phyloP scores from a whole-genome alignment of 177 flowering plant species.

The Vitis hybrid region DNA sequence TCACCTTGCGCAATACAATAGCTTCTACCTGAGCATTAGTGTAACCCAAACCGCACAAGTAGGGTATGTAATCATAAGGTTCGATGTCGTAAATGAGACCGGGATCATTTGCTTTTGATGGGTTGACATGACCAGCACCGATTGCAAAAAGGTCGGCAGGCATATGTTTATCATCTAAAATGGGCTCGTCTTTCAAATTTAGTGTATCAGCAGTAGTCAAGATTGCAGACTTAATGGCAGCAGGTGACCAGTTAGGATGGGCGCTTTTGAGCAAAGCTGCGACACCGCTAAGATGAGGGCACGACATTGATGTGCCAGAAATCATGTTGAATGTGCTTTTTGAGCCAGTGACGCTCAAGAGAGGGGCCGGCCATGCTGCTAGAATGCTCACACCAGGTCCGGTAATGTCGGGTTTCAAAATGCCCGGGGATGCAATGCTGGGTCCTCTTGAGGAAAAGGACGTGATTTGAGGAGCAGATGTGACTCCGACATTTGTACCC shows the following conservation, averaged over 20 bases:
- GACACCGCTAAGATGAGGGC: slow-evolving; percentile 54
- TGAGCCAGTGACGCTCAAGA: slow-evolving; percentile 21
- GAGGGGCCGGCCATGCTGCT: slow-evolving; percentile 52
- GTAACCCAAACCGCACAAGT: slow-evolving; percentile 34
- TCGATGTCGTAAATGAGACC: slow-evolving; percentile 47
- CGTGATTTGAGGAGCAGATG: slow-evolving; percentile 37
- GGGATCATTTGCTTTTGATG: slow-evolving; percentile 43
- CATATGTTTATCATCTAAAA: slow-evolving; percentile 20
- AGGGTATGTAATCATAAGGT: slow-evolving; percentile 36
- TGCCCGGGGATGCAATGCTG: slow-evolving; percentile 35
- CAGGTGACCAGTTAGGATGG: slow-evolving; percentile 57
- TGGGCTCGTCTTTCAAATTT: slow-evolving; percentile 24
- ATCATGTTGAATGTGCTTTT: slow-evolving; percentile 29
- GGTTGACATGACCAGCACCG: slow-evolving; percentile 60
- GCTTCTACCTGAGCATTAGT: slow-evolving; percentile 18
- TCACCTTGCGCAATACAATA: slow-evolving; percentile 16
- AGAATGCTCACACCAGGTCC: slow-evolving; percentile 61
- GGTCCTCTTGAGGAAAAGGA: slow-evolving; percentile 70
- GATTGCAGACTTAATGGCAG: slow-evolving; percentile 51
- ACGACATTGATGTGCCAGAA: slow-evolving; percentile 58
- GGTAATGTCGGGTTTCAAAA: slow-evolving; percentile 58
- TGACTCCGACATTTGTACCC: slow-evolving; percentile 40
- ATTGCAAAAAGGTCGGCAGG: slow-evolving; percentile 30
- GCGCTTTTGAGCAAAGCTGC: slow-evolving; percentile 49
- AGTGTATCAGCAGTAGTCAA: slow-evolving; percentile 38